These are phyloP conservation scores for Allium cepa DNA, from an alignment of 106 monocot species.

Conservation along the genomic window DNA sequence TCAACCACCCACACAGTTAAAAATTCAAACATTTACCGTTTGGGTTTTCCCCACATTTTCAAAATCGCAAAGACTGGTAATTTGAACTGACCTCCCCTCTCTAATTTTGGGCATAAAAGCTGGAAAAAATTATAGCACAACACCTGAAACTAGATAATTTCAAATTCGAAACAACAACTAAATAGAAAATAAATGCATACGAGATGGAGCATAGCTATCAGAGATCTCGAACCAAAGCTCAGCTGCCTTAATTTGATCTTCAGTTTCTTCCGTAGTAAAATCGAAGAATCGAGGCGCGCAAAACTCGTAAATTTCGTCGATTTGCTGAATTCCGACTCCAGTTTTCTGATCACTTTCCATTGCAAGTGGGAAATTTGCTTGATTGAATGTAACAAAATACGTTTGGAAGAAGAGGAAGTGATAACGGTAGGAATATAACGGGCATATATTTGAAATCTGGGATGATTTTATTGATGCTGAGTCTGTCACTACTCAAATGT, in stretches of 20 bases:
- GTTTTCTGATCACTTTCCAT: constrained; percentile 7
- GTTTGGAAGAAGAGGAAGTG: background rate
- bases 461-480: no score
- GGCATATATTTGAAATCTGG: constrained; percentile 1
- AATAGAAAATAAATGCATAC: constrained; percentile 22
- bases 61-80: constrained; percentile 23
- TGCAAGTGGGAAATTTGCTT: background rate
- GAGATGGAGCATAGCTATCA: constrained; percentile 71
- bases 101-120: constrained; percentile 43
- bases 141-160: background rate
- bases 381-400: no score
- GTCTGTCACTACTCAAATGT: no score
- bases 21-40: constrained; percentile 20
- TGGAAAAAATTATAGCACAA: constrained; percentile 3
- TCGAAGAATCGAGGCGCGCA: constrained; percentile 78
- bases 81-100: constrained; percentile 20
- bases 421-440: constrained; percentile 5
- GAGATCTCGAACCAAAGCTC: constrained; percentile 85
- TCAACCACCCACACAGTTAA: background rate
- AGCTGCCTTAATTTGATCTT: constrained; percentile 41
- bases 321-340: constrained; percentile 11
- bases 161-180: background rate
- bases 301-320: constrained; percentile 87
- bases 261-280: constrained; percentile 55
- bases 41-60: constrained; percentile 16